phyloP scores from a whole-genome alignment of 2,329 filamentous ascomycete genomes.

The Aspergillus neoniger region DNA sequence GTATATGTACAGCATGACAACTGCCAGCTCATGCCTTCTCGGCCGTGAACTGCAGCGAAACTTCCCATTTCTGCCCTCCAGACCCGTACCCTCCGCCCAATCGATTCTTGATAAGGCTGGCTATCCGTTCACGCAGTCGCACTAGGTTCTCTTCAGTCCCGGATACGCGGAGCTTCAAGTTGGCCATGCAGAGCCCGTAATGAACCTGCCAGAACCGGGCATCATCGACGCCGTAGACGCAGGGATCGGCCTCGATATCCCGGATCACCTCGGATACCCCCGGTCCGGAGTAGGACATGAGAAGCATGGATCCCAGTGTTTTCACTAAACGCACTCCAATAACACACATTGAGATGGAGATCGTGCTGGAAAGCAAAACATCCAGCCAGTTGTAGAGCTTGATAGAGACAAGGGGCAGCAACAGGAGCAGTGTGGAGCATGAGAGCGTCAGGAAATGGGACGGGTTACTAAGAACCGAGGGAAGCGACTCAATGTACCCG shows the following conservation, averaged over 20 bases:
- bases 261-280: constrained; percentile 73
- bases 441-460: constrained; percentile 92
- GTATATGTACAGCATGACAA: not conserved
- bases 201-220: constrained; percentile 99
- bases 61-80: constrained; percentile 83
- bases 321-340: constrained; percentile 81
- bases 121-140: constrained; percentile 73
- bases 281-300: constrained; percentile 77
- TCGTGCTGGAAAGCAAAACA: constrained; percentile 74
- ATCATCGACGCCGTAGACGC: constrained; percentile 77
- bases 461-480: constrained; percentile 87
- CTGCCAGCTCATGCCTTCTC: constrained; percentile 45
- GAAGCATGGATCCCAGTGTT: constrained; percentile 86
- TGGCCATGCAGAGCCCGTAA: constrained; percentile 95
- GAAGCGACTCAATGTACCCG: constrained; percentile 76
- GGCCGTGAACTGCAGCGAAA: constrained; percentile 75
- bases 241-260: constrained; percentile 79
- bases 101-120: constrained; percentile 77
- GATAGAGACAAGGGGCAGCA: constrained; percentile 79
- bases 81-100: constrained; percentile 85
- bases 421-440: constrained; percentile 75
- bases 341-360: constrained; percentile 84
- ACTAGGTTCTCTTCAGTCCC: constrained; percentile 72
- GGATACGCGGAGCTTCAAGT: constrained; percentile 74
- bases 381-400: constrained; percentile 84